Evolutionary conservation across 208 protist genomes (phyloP), one percentile per base, ranked within the genome.

Genomic region (Leishmania turanica): DNA sequence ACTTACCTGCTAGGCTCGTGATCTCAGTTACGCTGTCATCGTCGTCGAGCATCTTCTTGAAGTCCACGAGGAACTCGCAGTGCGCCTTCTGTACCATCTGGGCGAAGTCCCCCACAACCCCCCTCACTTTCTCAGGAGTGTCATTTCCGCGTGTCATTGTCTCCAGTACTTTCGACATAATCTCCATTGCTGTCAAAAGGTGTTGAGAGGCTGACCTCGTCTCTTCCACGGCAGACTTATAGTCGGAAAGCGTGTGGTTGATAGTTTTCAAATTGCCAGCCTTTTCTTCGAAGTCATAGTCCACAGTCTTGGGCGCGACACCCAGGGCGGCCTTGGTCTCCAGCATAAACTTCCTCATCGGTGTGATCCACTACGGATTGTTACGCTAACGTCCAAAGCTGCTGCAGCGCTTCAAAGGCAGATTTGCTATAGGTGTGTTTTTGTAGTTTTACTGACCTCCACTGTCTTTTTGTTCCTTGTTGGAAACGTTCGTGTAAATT

Each of bases 311-410:
- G 47, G 85, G 82, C 0, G 82, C 84, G 34, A 82, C 53, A 68
- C 84, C 82, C 24, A 93, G 74, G 31, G 81, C 78, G 42, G 78
- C 80, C 80, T 86, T 88, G 1, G 86, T 81, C 19, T 91, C 86
- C 66, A 90, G 49, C 65, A 91, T 54, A 64, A 91, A 86, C 79
- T 91, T 93, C 81, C 89, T 90, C 87, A 93, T 92, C 24, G 56
- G 42, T 68, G 9, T 15, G 2, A 68, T 19, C n/a, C 11, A 21
- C 47, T 34, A 56, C 42, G 27, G n/a, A 5, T 11, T 45, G 2
- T 0, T 24, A 62, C 7, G 13, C 49, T 21, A 47, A 24, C 24
- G 17, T 15, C 13, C 3, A 77, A 66, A 42, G 15, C 3, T 3
- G n/a, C 27, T 37, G n/a, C 27, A 19, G 27, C 2, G 24, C 40